These are phyloP conservation scores for Nicotiana undulata DNA, from an alignment of 257 asterid species.

Conservation along the genomic window DNA sequence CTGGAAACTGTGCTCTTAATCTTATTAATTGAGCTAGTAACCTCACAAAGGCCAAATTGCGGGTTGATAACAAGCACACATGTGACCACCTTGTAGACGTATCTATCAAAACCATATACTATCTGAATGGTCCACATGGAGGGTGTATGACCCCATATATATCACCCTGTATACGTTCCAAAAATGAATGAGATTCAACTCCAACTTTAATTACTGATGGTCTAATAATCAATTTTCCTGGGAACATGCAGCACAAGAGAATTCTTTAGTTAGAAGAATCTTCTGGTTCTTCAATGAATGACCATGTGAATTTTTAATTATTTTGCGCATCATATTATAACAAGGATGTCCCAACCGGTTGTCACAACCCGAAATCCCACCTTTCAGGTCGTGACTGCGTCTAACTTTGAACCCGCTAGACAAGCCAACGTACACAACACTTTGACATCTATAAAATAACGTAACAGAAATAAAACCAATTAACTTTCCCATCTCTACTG, in stretches of 20 bases:
- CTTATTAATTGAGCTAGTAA: too few species aligned
- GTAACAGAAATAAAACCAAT: too few species aligned
- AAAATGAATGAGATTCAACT: background rate
- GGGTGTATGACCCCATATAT: background rate
- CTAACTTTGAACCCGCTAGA: too few species aligned
- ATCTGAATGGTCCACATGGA: background rate
- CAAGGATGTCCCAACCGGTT: too few species aligned
- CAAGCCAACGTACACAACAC: too few species aligned
- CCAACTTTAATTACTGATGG: background rate
- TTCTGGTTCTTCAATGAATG: too few species aligned
- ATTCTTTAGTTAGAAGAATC: background rate
- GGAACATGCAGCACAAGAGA: background rate
- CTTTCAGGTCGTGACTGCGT: too few species aligned
- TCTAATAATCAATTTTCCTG: background rate
- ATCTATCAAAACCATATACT: background rate
- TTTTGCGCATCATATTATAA: too few species aligned
- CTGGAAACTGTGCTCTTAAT: background rate
- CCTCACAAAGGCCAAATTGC: background rate
- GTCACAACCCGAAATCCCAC: too few species aligned
- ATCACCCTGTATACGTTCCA: background rate
- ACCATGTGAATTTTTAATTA: background rate
- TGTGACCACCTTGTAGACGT: background rate
- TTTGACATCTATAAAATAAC: too few species aligned
- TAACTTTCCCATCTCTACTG: too few species aligned
- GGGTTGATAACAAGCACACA: constrained; percentile 1